Evolutionary conservation across 495 filamentous ascomycete species (phyloP).

Genomic region (Tuber aestivum): DNA sequence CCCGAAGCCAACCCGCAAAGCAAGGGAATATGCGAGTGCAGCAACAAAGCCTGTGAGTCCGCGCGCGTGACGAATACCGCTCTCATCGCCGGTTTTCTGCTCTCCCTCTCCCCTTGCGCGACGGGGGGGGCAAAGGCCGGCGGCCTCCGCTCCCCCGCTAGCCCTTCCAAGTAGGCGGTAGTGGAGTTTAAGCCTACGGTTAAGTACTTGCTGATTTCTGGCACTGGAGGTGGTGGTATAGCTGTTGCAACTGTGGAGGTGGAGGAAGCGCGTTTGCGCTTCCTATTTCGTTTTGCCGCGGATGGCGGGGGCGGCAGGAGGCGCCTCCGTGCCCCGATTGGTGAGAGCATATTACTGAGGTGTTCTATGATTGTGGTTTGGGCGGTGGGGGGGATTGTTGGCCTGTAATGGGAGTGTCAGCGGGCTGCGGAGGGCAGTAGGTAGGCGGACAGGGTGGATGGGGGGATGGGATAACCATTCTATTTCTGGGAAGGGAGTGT

Average conservation of each 20-base stretch:
- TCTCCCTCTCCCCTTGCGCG: constrained; percentile 5
- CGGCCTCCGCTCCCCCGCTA: constrained; percentile 25
- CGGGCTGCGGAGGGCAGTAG: not conserved
- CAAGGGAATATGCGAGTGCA: constrained; percentile 47
- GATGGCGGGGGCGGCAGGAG: not conserved
- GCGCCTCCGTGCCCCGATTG: not conserved
- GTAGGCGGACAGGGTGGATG: not conserved
- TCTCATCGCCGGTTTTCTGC: constrained; percentile 24
- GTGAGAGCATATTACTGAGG: not conserved
- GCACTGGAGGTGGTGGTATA: constrained; percentile 18
- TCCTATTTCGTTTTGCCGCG: constrained; percentile 16
- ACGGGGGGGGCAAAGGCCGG: not conserved
- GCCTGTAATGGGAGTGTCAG: not conserved
- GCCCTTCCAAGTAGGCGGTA: constrained; percentile 44
- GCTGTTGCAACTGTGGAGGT: constrained; percentile 16
- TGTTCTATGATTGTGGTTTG: not conserved
- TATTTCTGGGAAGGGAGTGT: not conserved
- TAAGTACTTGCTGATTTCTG: constrained; percentile 41
- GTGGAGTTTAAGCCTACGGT: constrained; percentile 50
- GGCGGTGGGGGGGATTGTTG: not conserved
- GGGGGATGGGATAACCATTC: not conserved
- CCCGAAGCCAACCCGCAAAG: constrained; percentile 42
- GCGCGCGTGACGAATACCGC: constrained; percentile 46
- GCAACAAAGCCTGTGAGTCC: constrained; percentile 38
- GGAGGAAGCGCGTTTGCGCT: constrained; percentile 27